These are phyloP conservation scores for Escallonia herrerae DNA, from an alignment of 129 eudicot species.

Conservation along the genomic window DNA sequence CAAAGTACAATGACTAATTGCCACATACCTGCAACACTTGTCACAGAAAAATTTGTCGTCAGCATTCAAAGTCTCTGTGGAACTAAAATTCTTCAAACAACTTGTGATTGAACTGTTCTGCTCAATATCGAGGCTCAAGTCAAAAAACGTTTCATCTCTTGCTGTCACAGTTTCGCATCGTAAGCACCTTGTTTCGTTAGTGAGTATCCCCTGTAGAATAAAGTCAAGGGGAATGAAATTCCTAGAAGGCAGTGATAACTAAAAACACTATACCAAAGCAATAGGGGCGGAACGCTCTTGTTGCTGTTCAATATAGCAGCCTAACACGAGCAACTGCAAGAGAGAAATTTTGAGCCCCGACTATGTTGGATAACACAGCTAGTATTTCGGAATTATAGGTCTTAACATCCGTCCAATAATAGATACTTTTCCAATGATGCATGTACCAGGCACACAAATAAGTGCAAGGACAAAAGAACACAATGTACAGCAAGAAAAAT, in stretches of 20 bases:
- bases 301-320: not conserved
- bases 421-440: not conserved
- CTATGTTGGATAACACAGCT: not conserved
- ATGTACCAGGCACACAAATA: not conserved
- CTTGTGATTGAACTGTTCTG: constrained; percentile 75
- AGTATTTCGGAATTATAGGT: not conserved
- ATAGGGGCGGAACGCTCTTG: not conserved
- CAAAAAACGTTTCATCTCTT: constrained; percentile 69
- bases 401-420: not conserved
- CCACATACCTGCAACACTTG: constrained; percentile 69
- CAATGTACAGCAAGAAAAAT: not conserved
- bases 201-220: constrained; percentile 47
- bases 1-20: not conserved
- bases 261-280: not conserved
- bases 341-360: not conserved
- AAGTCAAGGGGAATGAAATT: not conserved
- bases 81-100: constrained; percentile 67
- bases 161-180: constrained; percentile 76
- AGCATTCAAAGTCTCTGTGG: constrained; percentile 83
- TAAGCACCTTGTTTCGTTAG: constrained; percentile 70
- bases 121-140: constrained; percentile 72
- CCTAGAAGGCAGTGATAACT: not conserved
- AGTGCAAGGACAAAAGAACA: not conserved
- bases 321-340: not conserved
- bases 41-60: constrained; percentile 89